Conservation (phyloP, 164 flowering plant species). For the Vitis vinifera region ASM3070453v1 NC_081812.1:3357501-3358000, state of each 20-base stretch:
- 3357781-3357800: not conserved
- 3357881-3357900: constrained; percentile 7
- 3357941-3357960: too few species aligned
- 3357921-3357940: not conserved
- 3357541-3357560: too few species aligned
- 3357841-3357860: not conserved
- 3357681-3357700: not conserved
- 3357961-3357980: constrained; percentile 1
- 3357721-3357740: not conserved
- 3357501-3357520: too few species aligned
- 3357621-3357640: not conserved
- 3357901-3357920: constrained; percentile 6
- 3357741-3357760: not conserved
- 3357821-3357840: constrained; percentile 3
- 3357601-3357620: not conserved
- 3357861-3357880: not conserved
- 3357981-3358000: not conserved
- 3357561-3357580: not conserved
- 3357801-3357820: not conserved
- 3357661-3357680: not conserved
- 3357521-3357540: too few species aligned
- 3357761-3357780: not conserved
- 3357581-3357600: not conserved
- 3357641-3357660: not conserved
- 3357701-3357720: not conserved